Evolutionary conservation across 306 rosid genomes (phyloP), one percentile per base, ranked within the genome.

Genomic region (Spatholobus suberectus): DNA sequence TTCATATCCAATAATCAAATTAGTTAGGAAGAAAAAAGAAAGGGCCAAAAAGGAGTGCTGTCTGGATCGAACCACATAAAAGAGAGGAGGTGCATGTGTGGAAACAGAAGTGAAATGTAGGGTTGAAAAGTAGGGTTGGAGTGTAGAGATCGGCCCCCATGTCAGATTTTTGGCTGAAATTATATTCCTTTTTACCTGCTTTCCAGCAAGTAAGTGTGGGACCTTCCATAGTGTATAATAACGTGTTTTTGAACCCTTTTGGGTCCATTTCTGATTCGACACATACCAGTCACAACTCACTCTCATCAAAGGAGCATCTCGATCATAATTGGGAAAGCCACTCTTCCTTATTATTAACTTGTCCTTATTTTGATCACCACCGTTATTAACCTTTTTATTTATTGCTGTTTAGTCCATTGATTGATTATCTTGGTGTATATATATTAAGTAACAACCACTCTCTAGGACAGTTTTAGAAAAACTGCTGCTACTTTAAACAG

Each of bases 171-270:
- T 7, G 65, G 74, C 58, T 70, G 52, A 34, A 77, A 82, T 74
- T 82, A 78, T 87, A 75, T 85, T 87, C 83, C 29, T 69, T 29
- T 11, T 37, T 59, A 59, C 70, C 54, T 90, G 93, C 92, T 82
- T 86, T 90, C 87, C 89, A 87, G 92, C 91, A 40, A 58, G 58
- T 29, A 57, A 17, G 46, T 0, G 81, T 85, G 82, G 92, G 90
- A 8, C 81, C 70, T 54, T 27, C n/a, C 14, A 23, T 8, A 46
- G 27, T 29, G 3, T 66, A 17, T 20, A n/a, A 43, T 70, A 34
- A 9, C 34, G 29, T 71, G 78, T 59, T 61, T 74, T 63, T 54
- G 6, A 17, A 9, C 9, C 23, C 13, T 5, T 82, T 51, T 75
- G 51, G 92, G 69, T 82, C 92, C 88, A 74, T 83, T 17, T 83